Evolutionary conservation across 345 rosid species (phyloP).

Genomic region (Acer yangbiense): DNA sequence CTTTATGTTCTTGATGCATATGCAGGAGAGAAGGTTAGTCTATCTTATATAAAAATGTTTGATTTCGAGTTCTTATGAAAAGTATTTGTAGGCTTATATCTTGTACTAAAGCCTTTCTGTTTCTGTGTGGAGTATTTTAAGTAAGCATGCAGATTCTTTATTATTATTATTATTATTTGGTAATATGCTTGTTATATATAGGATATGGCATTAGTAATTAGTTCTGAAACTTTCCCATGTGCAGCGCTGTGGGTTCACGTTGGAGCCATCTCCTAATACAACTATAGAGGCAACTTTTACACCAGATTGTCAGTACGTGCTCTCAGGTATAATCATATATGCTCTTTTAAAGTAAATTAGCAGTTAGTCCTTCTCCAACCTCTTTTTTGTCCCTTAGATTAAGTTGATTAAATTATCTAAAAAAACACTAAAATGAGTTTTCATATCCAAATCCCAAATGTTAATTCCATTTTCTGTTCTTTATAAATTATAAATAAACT

Average conservation of each 20-base stretch:
- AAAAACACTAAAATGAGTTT: neutral
- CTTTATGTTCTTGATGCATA: slow-evolving; percentile 93
- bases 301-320: slow-evolving; percentile 93
- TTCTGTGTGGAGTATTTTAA: neutral
- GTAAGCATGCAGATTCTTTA: neutral
- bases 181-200: neutral
- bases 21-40: slow-evolving; percentile 88
- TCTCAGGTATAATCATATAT: slow-evolving; percentile 63
- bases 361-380: neutral
- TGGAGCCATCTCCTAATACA: slow-evolving; percentile 85
- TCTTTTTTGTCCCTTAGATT: neutral
- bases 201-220: slow-evolving; percentile 16
- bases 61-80: slow-evolving; percentile 7
- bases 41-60: neutral
- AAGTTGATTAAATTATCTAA: neutral
- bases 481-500: slow-evolving; percentile 1
- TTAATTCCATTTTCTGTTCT: neutral
- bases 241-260: slow-evolving; percentile 89
- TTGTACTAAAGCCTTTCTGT: neutral
- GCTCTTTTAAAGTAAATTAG: neutral
- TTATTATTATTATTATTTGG: neutral
- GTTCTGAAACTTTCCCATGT: slow-evolving; percentile 18
- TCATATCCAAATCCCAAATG: neutral
- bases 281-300: slow-evolving; percentile 88
- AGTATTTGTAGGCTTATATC: neutral